These are phyloP conservation scores for carrot (Daucus carota) DNA, from an alignment of 129 eudicot species.

Conservation along the genomic window DNA sequence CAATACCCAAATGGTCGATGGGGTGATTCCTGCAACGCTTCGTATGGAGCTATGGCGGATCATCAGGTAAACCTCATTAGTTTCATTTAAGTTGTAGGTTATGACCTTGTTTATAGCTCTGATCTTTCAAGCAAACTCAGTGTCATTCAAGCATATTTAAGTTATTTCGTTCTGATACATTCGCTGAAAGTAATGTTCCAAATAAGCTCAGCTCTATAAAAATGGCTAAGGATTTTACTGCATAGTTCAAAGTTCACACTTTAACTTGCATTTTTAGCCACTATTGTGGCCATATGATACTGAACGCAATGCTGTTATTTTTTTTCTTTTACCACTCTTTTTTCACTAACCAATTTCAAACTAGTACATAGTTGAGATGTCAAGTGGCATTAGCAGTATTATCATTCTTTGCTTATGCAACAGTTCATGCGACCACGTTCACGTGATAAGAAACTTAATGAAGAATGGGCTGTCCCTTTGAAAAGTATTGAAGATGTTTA, in stretches of 20 bases:
- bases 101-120: neutral
- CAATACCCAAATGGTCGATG: conserved; percentile 92
- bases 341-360: neutral
- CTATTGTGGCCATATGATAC: neutral
- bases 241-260: neutral
- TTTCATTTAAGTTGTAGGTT: neutral
- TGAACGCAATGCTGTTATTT: neutral
- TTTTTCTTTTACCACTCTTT: neutral
- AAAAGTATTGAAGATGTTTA: conserved; percentile 63
- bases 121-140: neutral
- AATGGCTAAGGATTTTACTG: neutral
- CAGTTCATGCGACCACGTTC: conserved; percentile 95
- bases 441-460: conserved; percentile 77
- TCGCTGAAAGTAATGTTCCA: neutral
- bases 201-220: neutral
- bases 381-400: neutral
- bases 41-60: conserved; percentile 84
- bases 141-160: neutral
- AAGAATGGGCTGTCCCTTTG: conserved; percentile 90
- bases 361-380: neutral
- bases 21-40: conserved; percentile 87
- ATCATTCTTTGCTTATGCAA: conserved; percentile 16
- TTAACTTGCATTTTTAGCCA: neutral
- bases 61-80: conserved; percentile 56
- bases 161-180: neutral